Conservation (phyloP, 2,329 filamentous ascomycete species). For the Pseudogymnoascus sp. region DNA sequence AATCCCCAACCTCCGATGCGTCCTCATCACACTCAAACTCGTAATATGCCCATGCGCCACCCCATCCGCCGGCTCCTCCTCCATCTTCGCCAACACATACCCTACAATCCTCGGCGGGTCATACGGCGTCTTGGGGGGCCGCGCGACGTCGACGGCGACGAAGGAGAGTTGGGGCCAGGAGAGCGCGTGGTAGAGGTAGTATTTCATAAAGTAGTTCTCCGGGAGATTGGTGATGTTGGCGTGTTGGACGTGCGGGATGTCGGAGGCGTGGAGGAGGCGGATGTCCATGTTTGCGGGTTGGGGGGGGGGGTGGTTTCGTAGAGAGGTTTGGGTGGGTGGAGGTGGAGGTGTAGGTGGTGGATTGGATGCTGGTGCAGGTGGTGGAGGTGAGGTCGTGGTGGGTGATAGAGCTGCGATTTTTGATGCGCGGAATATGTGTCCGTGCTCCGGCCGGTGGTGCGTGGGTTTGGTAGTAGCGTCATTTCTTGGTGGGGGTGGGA, state of each 20-base stretch:
- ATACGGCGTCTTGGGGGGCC: conserved; percentile 68
- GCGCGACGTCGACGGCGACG: conserved; percentile 86
- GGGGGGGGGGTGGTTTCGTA: neutral
- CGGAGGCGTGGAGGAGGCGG: conserved; percentile 71
- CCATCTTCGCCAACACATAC: conserved; percentile 99
- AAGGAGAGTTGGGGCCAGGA: conserved; percentile 97
- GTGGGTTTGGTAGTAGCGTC: neutral
- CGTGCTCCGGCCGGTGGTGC: neutral
- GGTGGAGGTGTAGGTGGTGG: neutral
- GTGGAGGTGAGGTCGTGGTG: neutral
- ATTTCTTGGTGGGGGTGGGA: neutral
- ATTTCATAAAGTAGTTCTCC: conserved; percentile 99
- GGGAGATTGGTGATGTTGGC: conserved; percentile 98
- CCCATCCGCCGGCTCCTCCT: conserved; percentile 90
- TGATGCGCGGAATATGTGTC: neutral
- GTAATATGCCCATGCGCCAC: conserved; percentile 95
- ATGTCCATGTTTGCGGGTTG: conserved; percentile 69
- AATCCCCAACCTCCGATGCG: conserved; percentile 81
- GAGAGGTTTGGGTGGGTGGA: neutral
- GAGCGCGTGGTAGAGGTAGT: conserved; percentile 98
- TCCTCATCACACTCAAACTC: conserved; percentile 90
- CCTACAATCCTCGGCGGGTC: conserved; percentile 96
- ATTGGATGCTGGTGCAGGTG: neutral
- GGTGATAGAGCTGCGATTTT: conserved; percentile 2
- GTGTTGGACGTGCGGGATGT: conserved; percentile 90